Evolutionary conservation across 73 alveolate species (phyloP), one percentile per base, ranked within the genome.

Genomic region (Stentor coeruleus): DNA sequence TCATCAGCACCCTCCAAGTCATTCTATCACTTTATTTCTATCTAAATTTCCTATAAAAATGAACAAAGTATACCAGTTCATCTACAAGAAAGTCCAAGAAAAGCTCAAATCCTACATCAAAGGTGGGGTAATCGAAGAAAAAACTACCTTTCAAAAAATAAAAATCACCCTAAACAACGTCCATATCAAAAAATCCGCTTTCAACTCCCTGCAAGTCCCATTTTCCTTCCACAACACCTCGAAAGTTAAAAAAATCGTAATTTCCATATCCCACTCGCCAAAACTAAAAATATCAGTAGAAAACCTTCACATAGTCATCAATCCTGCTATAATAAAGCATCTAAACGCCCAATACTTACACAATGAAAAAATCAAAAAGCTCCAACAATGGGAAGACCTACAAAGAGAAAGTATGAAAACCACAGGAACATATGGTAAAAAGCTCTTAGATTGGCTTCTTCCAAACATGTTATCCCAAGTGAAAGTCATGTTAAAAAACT

Each of bases 121-220:
- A 20, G 79, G 79, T 11, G 79, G 79, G 3, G 40, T 28, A 2
- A 66, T 66, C 37, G 37, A 66, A 66, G 79, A 66, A 66, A 66
- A 31, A 1, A 66, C 40, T 40, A 26, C 40, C 36, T 66, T 66
- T 14, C 37, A 20, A 0, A 20, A 2, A 1, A 14, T 66, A 31
- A 31, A 66, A 66, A 66, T 66, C 36, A 66, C 40, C 1, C 79
- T 66, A 20, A 31, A 20, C n/a, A 31, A 66, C 37, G 79, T 66
- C 15, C n/a, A 33, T 20, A 66, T 66, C 41, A 20, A 31, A 11
- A 20, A 66, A 0, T 20, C 79, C 37, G 79, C 79, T 20, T 66
- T 66, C n/a, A 31, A 33, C 37, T 20, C 20, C 37, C 37, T 66
- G 33, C 14, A 26, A 11, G n/a, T 66, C 33, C 79, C 79, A 26